Evolutionary conservation across 2,329 filamentous ascomycete species (phyloP).

Genomic region (Fusarium odoratissimum): DNA sequence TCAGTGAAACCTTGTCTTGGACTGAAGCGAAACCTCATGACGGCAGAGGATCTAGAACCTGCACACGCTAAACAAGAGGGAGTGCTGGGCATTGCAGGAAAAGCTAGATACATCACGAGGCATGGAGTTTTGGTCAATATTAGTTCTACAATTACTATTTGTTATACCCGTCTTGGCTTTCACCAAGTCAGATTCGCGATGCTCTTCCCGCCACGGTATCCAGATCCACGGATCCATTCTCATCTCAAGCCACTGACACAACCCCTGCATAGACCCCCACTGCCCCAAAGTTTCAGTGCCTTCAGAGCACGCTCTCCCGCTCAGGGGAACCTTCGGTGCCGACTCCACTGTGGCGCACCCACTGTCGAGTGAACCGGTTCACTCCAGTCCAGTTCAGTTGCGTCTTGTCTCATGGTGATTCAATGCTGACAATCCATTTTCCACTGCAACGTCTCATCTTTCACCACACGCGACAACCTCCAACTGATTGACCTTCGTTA

Average conservation of each 20-base stretch:
- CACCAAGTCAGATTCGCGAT: slow-evolving; percentile 16
- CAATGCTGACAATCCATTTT: slow-evolving; percentile 3
- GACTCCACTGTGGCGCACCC: slow-evolving; percentile 35
- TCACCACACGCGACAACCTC: background rate
- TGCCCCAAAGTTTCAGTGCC: slow-evolving; percentile 35
- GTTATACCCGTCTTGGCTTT: background rate
- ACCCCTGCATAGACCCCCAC: slow-evolving; percentile 15
- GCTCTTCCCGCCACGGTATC: slow-evolving; percentile 22
- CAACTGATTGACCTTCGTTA: background rate
- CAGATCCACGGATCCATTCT: slow-evolving; percentile 18
- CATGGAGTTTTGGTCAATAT: accelerated
- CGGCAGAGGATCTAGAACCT: background rate
- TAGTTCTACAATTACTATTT: background rate
- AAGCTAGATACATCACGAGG: accelerated
- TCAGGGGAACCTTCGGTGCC: slow-evolving; percentile 21
- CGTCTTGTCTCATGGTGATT: slow-evolving; percentile 9
- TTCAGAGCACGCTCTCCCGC: slow-evolving; percentile 18
- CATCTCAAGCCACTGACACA: slow-evolving; percentile 34
- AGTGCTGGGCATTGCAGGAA: background rate
- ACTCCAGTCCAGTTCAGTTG: background rate
- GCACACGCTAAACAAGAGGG: background rate
- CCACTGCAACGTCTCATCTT: slow-evolving; percentile 10
- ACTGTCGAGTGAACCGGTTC: slow-evolving; percentile 15
- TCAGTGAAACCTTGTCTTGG: slow-evolving; percentile 12
- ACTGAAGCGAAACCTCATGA: slow-evolving; percentile 6